Base-by-base conservation (phyloP, 2,329 filamentous ascomycete genomes). In the Byssoonygena ceratinophila region DNA sequence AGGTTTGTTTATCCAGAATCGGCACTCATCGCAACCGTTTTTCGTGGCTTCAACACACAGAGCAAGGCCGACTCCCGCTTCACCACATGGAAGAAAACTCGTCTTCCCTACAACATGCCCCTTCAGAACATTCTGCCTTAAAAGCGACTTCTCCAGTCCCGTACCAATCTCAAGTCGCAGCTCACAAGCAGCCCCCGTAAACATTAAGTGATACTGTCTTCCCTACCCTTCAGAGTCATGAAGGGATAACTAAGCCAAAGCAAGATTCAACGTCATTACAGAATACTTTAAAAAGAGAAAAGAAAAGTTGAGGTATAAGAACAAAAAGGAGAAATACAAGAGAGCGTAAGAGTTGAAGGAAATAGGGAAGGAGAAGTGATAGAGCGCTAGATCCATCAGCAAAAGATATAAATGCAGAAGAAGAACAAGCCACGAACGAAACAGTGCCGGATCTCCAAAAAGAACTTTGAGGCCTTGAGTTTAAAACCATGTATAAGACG, bases 321-420 rank as follows among this genome's bases (percentile, higher is more conserved):
- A 63, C 57, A 57, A 59, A 54, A 54, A 58, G 50, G 60, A 61
- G 56, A 58, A 55, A 55, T 58, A 58, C 64, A 61, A 57, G 63
- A 65, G 61, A 60, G 64, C 68, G 56, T 62, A 56, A 63, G 59
- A 62, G 58, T 58, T 57, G 58, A 60, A 60, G 57, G 59, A 25
- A 50, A 43, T 60, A 39, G 54, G 60, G 57, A 53, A 57, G 41
- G 55, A 55, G 52, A 51, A 45, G 55, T 54, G 56, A 55, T 54
- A 59, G 57, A 62, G 55, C 53, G 55, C 55, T 53, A 53, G 52
- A 53, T 52, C 46, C 52, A 56, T 56, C 50, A 53, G 47, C 49
- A 56, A 43, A 54, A 43, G 47, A 32, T 32, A 51, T 20, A 25
- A 54, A 52, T 46, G 52, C 41, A 50, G 16, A 50, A 44, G 16